A percentile compares a stretch with the other conserved stretches of the same genome.
Evolutionary conservation across 768 basidiomycete genomes (phyloP).

Genomic region (Naematelia encephala): DNA sequence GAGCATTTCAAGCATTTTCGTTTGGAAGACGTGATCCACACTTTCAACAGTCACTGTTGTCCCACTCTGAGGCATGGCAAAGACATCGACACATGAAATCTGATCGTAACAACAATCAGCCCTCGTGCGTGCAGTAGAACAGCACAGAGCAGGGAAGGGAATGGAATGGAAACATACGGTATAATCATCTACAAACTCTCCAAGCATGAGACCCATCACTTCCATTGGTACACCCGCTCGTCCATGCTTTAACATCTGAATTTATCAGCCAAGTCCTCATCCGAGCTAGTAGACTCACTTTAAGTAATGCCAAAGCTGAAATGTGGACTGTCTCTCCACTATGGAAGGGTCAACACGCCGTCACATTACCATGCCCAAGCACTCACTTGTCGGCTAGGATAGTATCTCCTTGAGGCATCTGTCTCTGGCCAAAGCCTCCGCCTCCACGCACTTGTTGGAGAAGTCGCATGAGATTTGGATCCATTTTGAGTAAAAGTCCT

Average conservation of each 20-base stretch:
- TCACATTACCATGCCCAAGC: background rate
- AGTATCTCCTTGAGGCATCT: conserved; percentile 25
- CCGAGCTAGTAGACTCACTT: conserved; percentile 58
- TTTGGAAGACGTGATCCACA: conserved; percentile 97
- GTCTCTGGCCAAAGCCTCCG: conserved; percentile 10
- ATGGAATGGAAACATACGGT: conserved; percentile 52
- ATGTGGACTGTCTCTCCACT: conserved; percentile 73
- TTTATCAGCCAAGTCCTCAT: conserved; percentile 5
- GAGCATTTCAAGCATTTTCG: conserved; percentile 97
- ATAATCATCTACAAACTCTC: conserved; percentile 98
- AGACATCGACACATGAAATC: conserved; percentile 78
- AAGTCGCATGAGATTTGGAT: conserved; percentile 31
- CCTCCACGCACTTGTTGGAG: conserved; percentile 22
- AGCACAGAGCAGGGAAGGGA: no score
- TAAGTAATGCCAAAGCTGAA: conserved; percentile 91
- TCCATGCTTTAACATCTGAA: conserved; percentile 97
- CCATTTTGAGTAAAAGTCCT: conserved; percentile 15
- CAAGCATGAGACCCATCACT: conserved; percentile 91
- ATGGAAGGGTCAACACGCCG: conserved; percentile 7
- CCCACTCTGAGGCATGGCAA: conserved; percentile 98
- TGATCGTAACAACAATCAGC: conserved; percentile 9
- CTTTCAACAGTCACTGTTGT: conserved; percentile 97
- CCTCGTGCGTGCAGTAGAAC: no score
- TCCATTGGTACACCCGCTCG: conserved; percentile 99
- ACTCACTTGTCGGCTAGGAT: conserved; percentile 48